Evolutionary conservation across 495 filamentous ascomycete genomes (phyloP), one percentile per base, ranked within the genome.

Genomic region (Choiromyces venosus): DNA sequence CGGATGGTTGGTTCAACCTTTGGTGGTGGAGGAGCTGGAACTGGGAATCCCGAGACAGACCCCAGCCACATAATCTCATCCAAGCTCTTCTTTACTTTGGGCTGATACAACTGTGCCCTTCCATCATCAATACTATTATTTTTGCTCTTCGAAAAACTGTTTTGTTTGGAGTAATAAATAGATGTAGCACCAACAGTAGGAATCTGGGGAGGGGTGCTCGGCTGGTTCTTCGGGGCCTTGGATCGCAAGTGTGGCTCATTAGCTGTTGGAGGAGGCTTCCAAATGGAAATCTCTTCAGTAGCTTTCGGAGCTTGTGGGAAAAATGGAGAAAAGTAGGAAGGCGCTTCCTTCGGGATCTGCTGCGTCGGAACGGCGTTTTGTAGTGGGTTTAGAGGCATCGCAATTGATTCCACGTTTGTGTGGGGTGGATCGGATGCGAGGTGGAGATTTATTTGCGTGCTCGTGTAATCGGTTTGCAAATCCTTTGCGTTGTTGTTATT

Each of bases 21-120:
- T 67, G 56, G 71, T 29, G 77, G 77, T 42, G 77, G 72, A 25
- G 77, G 77, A 37, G 72, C 66, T 69, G 73, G 77, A 4, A 76
- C 69, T 0, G 56, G 68, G 69, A 80, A 80, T 1, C 79, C 79
- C 16, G 74, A 75, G 33, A 80, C 79, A 16, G 79, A 73, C 65
- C 79, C 79, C 36, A 80, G 33, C 79, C 79, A 80, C 79, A 80
- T 80, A 25, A 80, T 80, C 70, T 80, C 79, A 65, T 80, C 79
- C 42, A 77, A 71, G 38, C 78, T 80, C 56, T 73, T 80, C 44
- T 80, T 80, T 35, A 74, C 69, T 16, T 71, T 79, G n/a, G 79
- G 79, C 39, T 80, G 74, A 40, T 80, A 80, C 6, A 80, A 67
- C 14, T 73, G 66, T 38, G 73, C 80, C 71, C 73, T 77, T 35